phyloP scores from a whole-genome alignment of 2,329 filamentous ascomycete species.

The Colletotrichum cuscutae region DNA sequence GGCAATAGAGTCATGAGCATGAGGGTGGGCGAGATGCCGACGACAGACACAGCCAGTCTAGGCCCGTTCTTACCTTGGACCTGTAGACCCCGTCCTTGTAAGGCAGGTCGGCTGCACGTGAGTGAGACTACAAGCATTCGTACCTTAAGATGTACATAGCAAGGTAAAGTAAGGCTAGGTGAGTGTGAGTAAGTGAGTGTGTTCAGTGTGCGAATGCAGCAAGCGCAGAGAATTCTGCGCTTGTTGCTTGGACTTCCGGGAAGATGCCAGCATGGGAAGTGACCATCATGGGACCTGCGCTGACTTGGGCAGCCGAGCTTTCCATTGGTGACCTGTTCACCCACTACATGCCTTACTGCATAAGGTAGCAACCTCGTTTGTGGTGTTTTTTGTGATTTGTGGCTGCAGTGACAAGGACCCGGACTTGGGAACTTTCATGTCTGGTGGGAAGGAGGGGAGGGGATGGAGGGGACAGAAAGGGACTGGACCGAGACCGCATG shows the following conservation, averaged over 20 bases:
- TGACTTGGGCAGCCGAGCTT: slow-evolving; percentile 14
- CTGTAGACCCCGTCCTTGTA: slow-evolving; percentile 21
- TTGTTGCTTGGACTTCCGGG: slow-evolving; percentile 17
- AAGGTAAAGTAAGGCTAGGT: no score
- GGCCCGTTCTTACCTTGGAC: slow-evolving; percentile 1
- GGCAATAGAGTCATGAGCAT: slow-evolving; percentile 25
- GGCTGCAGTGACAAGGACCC: background rate
- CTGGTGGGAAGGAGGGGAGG: background rate
- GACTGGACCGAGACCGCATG: background rate
- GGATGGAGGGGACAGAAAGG: background rate
- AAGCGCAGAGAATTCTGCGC: background rate
- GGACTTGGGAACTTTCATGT: background rate
- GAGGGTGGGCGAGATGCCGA: slow-evolving; percentile 25
- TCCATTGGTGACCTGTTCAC: slow-evolving; percentile 23
- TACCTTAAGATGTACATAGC: no score
- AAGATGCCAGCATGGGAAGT: slow-evolving; percentile 24
- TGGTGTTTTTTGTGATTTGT: background rate
- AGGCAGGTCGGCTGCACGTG: background rate
- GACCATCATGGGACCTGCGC: slow-evolving; percentile 26
- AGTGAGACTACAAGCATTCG: background rate
- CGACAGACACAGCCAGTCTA: slow-evolving; percentile 29
- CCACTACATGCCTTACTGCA: background rate
- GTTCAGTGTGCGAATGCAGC: slow-evolving; percentile 3
- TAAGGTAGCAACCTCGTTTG: slow-evolving; percentile 4
- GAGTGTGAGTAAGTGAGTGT: background rate